Conservation (phyloP, 768 basidiomycete genomes). For the Rhodotorula kratochvilovae region DNA sequence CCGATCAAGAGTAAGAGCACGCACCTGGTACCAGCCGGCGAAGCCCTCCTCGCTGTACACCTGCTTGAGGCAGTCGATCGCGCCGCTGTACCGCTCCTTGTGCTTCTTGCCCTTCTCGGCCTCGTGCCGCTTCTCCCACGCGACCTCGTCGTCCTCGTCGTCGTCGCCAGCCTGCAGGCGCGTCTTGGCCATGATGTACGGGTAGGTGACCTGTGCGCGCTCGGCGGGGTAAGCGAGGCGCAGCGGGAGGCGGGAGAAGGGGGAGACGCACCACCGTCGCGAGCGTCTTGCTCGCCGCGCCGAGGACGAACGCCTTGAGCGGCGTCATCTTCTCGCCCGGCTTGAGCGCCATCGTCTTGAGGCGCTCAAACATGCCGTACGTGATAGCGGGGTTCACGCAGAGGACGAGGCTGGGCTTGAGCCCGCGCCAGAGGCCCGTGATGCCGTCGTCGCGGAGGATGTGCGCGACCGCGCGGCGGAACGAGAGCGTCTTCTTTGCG, state of each 20-base stretch:
- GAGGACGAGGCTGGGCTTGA: conserved; percentile 87
- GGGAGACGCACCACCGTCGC: conserved; percentile 74
- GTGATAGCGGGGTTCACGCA: conserved; percentile 98
- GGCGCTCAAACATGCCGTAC: conserved; percentile 76
- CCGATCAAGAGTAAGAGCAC: conserved; percentile 32
- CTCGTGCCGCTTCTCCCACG: conserved; percentile 42
- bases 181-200: conserved; percentile 74
- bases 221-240: background rate
- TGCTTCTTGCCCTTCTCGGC: conserved; percentile 31
- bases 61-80: conserved; percentile 66
- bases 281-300: conserved; percentile 87
- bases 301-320: conserved; percentile 73
- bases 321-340: conserved; percentile 64
- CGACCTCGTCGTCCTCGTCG: conserved; percentile 56
- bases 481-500: conserved; percentile 57
- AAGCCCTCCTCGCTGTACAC: conserved; percentile 75
- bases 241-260: conserved; percentile 33
- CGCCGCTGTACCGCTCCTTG: conserved; percentile 60
- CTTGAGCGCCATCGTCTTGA: conserved; percentile 66
- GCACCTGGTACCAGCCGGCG: conserved; percentile 90
- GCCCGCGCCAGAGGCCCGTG: conserved; percentile 74
- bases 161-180: conserved; percentile 54
- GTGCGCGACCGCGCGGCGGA: conserved; percentile 72
- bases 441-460: conserved; percentile 86
- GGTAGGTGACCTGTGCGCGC: conserved; percentile 72